Evolutionary conservation across 2,329 filamentous ascomycete species (phyloP).

Genomic region (Ceratocystis diversiconidia): DNA sequence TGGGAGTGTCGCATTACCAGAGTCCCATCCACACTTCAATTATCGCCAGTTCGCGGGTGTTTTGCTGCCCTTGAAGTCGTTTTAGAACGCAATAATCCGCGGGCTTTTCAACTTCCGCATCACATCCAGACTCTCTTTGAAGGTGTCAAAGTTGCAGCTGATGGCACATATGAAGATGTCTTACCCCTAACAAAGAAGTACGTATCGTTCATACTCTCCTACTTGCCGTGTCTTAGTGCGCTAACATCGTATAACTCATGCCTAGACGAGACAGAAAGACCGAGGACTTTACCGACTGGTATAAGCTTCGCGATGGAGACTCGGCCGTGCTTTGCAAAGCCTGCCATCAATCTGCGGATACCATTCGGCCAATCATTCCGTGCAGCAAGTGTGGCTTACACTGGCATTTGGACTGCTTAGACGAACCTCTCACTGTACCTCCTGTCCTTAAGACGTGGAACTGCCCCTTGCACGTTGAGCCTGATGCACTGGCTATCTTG

Average conservation of each 20-base stretch:
- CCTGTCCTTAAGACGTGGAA: slow-evolving; percentile 68
- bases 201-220: background rate
- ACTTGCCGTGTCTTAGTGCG: background rate
- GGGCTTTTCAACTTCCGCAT: slow-evolving; percentile 57
- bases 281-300: slow-evolving; percentile 52
- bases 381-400: slow-evolving; percentile 70
- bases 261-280: slow-evolving; percentile 27
- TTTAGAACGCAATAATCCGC: slow-evolving; percentile 55
- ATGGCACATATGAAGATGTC: slow-evolving; percentile 69
- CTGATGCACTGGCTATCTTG: slow-evolving; percentile 50
- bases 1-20: slow-evolving; percentile 46
- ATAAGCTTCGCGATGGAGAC: slow-evolving; percentile 55
- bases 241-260: background rate
- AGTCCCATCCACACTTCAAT: slow-evolving; percentile 19
- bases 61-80: slow-evolving; percentile 50
- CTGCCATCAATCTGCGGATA: slow-evolving; percentile 53
- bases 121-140: slow-evolving; percentile 63
- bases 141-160: slow-evolving; percentile 58
- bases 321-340: slow-evolving; percentile 62
- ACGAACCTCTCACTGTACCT: slow-evolving; percentile 67
- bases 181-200: slow-evolving; percentile 23
- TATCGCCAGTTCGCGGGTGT: slow-evolving; percentile 30
- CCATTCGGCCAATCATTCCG: slow-evolving; percentile 60
- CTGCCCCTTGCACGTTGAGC: slow-evolving; percentile 76
- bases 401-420: slow-evolving; percentile 88